Percentiles rank a stretch among this genome's conserved stretches.
These are phyloP conservation scores for Aspergillus persii DNA, from an alignment of 2,329 filamentous ascomycete genomes.

Conservation along the genomic window DNA sequence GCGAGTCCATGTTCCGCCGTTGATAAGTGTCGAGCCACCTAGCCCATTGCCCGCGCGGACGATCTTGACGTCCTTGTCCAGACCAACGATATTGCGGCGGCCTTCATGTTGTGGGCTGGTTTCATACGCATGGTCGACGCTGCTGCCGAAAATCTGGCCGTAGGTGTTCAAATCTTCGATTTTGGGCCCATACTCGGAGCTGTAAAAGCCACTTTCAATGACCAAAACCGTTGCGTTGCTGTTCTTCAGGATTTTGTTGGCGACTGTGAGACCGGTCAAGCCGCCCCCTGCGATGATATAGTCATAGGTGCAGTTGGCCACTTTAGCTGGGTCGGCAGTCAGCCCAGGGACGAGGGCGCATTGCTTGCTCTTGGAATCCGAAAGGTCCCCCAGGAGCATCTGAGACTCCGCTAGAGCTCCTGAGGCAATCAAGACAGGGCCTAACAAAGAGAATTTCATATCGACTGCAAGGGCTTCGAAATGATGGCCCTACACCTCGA, in stretches of 20 bases:
- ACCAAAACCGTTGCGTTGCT: conserved; percentile 25
- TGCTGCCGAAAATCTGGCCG: conserved; percentile 26
- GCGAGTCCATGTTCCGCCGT: conserved; percentile 30
- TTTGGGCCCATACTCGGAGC: conserved; percentile 24
- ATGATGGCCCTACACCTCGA: too few relatives aligned
- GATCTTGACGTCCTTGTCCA: conserved; percentile 20
- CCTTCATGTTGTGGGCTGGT: conserved; percentile 7
- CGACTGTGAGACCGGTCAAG: conserved; percentile 28
- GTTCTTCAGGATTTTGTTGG: conserved; percentile 25
- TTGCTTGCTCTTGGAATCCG: too few relatives aligned
- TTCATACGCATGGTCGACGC: conserved; percentile 21
- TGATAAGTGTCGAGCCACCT: conserved; percentile 30
- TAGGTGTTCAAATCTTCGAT: conserved; percentile 27
- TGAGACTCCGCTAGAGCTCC: too few relatives aligned
- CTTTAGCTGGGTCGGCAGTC: conserved; percentile 13
- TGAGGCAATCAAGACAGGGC: too few relatives aligned
- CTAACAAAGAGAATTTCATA: too few relatives aligned
- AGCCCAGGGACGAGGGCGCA: too few relatives aligned
- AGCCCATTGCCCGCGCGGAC: conserved; percentile 27
- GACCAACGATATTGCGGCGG: background rate
- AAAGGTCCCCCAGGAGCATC: too few relatives aligned
- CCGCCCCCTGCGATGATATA: conserved; percentile 35
- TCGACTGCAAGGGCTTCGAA: too few relatives aligned
- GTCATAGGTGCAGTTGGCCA: conserved; percentile 21
- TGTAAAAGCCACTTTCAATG: conserved; percentile 31